A percentile compares a stretch with the other conserved stretches of the same genome.
These are phyloP conservation scores for Atalantia buxifolia DNA, from an alignment of 345 rosid genomes.

Conservation along the genomic window DNA sequence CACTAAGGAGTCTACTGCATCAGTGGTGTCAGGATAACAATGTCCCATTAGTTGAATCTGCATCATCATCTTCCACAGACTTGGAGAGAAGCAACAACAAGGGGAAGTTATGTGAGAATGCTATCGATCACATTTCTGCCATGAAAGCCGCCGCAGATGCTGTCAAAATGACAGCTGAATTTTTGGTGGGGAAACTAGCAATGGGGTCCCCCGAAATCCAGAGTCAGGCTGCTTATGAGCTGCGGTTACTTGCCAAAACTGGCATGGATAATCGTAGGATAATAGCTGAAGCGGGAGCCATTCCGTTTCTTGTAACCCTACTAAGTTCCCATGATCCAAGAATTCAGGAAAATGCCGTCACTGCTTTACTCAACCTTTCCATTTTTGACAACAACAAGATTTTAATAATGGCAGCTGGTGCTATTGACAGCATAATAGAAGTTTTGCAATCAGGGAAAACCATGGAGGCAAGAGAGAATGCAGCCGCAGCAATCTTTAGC, in stretches of 20 bases:
- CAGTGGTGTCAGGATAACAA: constrained; percentile 74
- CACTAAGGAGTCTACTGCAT: constrained; percentile 52
- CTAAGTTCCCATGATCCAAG: constrained; percentile 47
- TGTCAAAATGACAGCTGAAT: constrained; percentile 66
- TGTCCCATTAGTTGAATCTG: constrained; percentile 34
- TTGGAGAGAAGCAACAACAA: constrained; percentile 26
- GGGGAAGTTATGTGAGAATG: constrained; percentile 26
- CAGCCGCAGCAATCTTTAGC: constrained; percentile 69
- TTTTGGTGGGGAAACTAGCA: constrained; percentile 70
- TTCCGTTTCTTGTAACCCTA: constrained; percentile 56
- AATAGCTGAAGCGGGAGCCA: constrained; percentile 64
- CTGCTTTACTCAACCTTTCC: constrained; percentile 65
- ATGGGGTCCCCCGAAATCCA: constrained; percentile 57
- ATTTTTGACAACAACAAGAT: constrained; percentile 58
- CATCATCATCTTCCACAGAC: constrained; percentile 31
- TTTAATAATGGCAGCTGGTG: constrained; percentile 67
- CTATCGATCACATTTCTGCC: constrained; percentile 49
- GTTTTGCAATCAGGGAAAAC: constrained; percentile 59
- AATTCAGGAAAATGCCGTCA: constrained; percentile 67
- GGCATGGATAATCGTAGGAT: constrained; percentile 63
- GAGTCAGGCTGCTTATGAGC: constrained; percentile 70
- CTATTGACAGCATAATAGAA: constrained; percentile 45
- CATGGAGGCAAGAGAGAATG: constrained; percentile 67
- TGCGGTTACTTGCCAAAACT: constrained; percentile 60
- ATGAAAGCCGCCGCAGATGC: constrained; percentile 49